These are phyloP conservation scores for Aspergillus costaricaensis DNA, from an alignment of 2,329 filamentous ascomycete species.

Conservation along the genomic window DNA sequence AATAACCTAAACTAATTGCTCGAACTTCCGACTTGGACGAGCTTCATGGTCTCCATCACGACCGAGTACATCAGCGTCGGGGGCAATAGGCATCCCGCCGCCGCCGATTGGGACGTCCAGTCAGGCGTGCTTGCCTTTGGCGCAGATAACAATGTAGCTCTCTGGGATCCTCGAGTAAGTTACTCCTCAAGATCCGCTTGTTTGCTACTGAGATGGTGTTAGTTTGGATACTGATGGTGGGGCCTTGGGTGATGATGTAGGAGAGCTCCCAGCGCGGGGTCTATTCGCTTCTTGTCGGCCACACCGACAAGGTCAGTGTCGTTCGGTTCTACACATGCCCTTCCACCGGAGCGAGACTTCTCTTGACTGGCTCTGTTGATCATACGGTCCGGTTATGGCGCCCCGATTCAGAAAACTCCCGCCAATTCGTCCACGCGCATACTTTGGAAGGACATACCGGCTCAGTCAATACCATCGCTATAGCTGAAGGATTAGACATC, in stretches of 20 bases:
- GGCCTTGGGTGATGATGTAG: slow-evolving; percentile 28
- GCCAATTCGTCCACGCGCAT: slow-evolving; percentile 45
- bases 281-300: slow-evolving; percentile 68
- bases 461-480: slow-evolving; percentile 67
- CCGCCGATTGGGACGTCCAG: slow-evolving; percentile 80
- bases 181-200: neutral
- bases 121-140: slow-evolving; percentile 80
- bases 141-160: slow-evolving; percentile 80
- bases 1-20: neutral
- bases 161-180: slow-evolving; percentile 79
- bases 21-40: neutral
- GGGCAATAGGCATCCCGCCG: slow-evolving; percentile 84
- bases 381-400: slow-evolving; percentile 69
- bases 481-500: slow-evolving; percentile 47
- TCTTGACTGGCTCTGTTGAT: slow-evolving; percentile 83
- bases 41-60: slow-evolving; percentile 41
- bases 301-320: slow-evolving; percentile 77
- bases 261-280: slow-evolving; percentile 59
- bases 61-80: slow-evolving; percentile 70
- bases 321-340: slow-evolving; percentile 71
- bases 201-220: neutral
- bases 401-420: slow-evolving; percentile 24
- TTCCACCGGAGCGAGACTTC: slow-evolving; percentile 53
- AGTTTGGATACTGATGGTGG: neutral
- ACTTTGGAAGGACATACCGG: slow-evolving; percentile 68